A percentile compares a stretch with the other conserved stretches of the same genome.
Conservation (phyloP, 1,284 basidiomycete species). For the Rugosomyces carneus region DNA sequence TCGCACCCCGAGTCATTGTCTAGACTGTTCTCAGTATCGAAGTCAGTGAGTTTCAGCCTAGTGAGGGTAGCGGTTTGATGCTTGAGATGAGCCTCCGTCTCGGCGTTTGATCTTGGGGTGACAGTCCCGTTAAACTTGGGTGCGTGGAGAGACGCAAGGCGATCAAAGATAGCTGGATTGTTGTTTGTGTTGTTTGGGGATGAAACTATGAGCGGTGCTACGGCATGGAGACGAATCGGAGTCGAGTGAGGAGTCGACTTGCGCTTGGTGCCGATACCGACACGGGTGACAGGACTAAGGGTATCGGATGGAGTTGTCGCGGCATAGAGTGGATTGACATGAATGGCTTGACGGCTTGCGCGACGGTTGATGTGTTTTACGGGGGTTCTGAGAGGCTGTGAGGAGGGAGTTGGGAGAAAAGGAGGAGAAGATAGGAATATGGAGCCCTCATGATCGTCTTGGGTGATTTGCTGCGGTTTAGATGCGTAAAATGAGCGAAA, state of each 20-base stretch:
- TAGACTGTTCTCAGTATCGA: conserved; percentile 37
- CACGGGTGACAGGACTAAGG: conserved; percentile 21
- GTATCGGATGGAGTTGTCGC: conserved; percentile 15
- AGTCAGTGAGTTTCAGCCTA: conserved; percentile 54
- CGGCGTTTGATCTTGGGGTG: conserved; percentile 49
- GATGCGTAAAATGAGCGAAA: conserved; percentile 26
- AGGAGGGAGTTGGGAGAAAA: conserved; percentile 35
- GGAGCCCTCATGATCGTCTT: conserved; percentile 49
- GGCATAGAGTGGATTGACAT: conserved; percentile 24
- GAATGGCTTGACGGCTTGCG: conserved; percentile 23
- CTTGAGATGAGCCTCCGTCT: conserved; percentile 56
- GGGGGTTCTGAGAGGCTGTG: conserved; percentile 48
- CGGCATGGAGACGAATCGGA: conserved; percentile 38
- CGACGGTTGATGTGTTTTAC: conserved; percentile 39
- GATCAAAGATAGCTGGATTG: conserved; percentile 41
- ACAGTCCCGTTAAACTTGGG: conserved; percentile 48
- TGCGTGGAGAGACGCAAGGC: conserved; percentile 57
- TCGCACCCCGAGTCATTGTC: conserved; percentile 47
- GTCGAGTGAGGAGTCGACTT: conserved; percentile 47
- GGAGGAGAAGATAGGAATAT: conserved; percentile 46
- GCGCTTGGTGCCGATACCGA: conserved; percentile 53
- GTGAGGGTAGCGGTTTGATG: conserved; percentile 63
- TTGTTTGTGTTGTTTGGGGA: conserved; percentile 28
- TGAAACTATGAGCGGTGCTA: conserved; percentile 46
- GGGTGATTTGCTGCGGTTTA: conserved; percentile 39